Base-by-base conservation (phyloP, 2,329 filamentous ascomycete genomes). In the Boeremia exigua region DNA sequence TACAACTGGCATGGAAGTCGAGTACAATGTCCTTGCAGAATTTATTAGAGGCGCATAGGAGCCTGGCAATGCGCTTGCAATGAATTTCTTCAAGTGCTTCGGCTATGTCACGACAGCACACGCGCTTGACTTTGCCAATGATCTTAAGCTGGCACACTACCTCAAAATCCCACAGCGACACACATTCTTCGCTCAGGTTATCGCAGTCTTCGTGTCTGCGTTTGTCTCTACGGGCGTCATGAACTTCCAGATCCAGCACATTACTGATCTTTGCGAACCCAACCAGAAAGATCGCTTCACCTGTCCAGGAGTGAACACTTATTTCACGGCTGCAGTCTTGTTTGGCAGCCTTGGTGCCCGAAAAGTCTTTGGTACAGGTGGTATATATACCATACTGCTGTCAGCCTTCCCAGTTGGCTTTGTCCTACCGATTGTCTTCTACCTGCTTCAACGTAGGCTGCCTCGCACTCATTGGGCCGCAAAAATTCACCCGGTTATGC, bases 121-220 rank as follows among this genome's bases (percentile, higher is more conserved):
- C 33, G 55, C 59, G 4, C 49, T 61, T 5, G 44, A 46, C n/a
- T 61, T 59, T 42, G 42, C 44, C 45, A 54, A 59, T 12, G 66
- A 69, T 43, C 49, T 68, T 19, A 69, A 67, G 49, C 47, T 69
- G 43, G 64, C 74, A 7, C 75, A 78, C 51, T 86, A 86, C 69
- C 79, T 84, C 74, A 86, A 86, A 75, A 85, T 87, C 15, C 84
- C 85, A 5, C 85, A 85, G 0, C 80, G 82, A 10, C 80, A 85
- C 28, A 83, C 84, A 3, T 88, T 87, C 61, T 73, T 77, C 19
- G 84, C 84, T 1, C 85, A 87, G 70, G 83, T 87, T 66, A 74
- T 82, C 9, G 83, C 84, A 30, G 87, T 83, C 2, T 74, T 86
- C 17, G 71, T 84, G 17, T 82, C 80, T 43, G 83, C 80, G 1